Base-by-base conservation (phyloP, 2,329 filamentous ascomycete genomes). In the Hypoxylon sp. region DNA sequence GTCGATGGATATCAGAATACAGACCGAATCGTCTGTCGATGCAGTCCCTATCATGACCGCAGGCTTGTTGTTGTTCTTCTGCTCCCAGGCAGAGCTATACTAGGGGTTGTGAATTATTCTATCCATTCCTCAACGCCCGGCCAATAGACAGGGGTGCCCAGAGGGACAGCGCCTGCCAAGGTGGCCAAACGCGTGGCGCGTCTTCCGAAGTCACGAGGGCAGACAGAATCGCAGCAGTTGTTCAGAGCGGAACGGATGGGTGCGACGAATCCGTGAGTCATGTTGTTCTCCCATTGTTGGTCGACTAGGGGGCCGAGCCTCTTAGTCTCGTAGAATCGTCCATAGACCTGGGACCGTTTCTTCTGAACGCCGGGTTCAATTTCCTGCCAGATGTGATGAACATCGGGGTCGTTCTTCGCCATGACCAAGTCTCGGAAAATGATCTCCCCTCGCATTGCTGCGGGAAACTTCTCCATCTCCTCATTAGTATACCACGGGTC, bases 311-410 rank as follows among this genome's bases (percentile, higher is more conserved):
- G 73, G 67, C 81, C 77, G 25, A 84, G 71, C 50, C 75, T 72
- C 49, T 75, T 69, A n/a, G 78, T 78, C 11, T 81, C 77, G 68
- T 84, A 84, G 68, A 83, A 83, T n/a, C 81, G 73, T 40, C 81
- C 81, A 49, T 74, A 72, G 40, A 84, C 72, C 15, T 72, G 71
- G 9, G 65, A 63, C 60, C 82, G 80, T 21, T 41, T 46, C 37
- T 70, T 68, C 5, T 62, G 54, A 20, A 62, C 61, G 27, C 65
- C 61, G 17, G 46, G 46, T 35, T 63, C 56, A 1, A 68, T 35
- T 1, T 56, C 57, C 8, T 64, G 50, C 73, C 73, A 75, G 27
- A 64, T 63, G 58, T 68, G 71, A 11, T 55, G 50, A 29, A 52
- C 54, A 6, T 61, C 59, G 26, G 57, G 52, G 13, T 45, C 47